These are phyloP conservation scores for Cercophora sp. DNA, from an alignment of 495 filamentous ascomycete species.

Conservation along the genomic window DNA sequence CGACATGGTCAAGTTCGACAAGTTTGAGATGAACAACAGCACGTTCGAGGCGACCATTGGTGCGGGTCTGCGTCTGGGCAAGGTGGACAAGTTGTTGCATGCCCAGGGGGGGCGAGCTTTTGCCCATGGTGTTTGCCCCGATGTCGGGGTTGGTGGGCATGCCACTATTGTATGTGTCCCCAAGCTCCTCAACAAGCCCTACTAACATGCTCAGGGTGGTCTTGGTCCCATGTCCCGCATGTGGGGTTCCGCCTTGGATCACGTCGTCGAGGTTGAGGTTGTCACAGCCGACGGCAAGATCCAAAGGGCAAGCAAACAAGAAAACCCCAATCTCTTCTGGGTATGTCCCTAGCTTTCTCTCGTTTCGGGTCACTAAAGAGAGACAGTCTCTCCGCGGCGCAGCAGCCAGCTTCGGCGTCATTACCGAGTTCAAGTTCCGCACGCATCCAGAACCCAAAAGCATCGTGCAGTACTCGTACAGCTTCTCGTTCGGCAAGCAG, in stretches of 20 bases:
- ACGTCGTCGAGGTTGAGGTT: conserved; percentile 54
- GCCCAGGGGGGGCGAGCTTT: conserved; percentile 61
- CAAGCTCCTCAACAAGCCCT: neutral
- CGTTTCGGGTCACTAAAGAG: conserved; percentile 12
- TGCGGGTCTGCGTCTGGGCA: conserved; percentile 57
- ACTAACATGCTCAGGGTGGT: conserved; percentile 39
- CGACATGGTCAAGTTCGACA: conserved; percentile 52
- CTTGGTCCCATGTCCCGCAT: conserved; percentile 52
- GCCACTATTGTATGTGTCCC: conserved; percentile 46
- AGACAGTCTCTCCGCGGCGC: conserved; percentile 54
- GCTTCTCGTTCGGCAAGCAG: conserved; percentile 41
- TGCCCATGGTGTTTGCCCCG: conserved; percentile 62
- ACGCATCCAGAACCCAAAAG: conserved; percentile 54
- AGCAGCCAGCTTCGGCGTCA: conserved; percentile 58
- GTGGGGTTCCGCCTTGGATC: conserved; percentile 53
- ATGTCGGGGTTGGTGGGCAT: conserved; percentile 69
- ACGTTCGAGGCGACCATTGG: conserved; percentile 63
- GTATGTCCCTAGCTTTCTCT: conserved; percentile 19
- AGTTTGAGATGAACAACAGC: conserved; percentile 48
- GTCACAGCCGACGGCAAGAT: conserved; percentile 58
- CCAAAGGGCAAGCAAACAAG: conserved; percentile 45
- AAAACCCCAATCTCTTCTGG: conserved; percentile 58
- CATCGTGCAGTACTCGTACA: conserved; percentile 50
- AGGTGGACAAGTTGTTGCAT: conserved; percentile 56
- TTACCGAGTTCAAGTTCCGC: conserved; percentile 59